Conservation (phyloP, 2,329 filamentous ascomycete genomes). For the Fusarium humuli region DNA sequence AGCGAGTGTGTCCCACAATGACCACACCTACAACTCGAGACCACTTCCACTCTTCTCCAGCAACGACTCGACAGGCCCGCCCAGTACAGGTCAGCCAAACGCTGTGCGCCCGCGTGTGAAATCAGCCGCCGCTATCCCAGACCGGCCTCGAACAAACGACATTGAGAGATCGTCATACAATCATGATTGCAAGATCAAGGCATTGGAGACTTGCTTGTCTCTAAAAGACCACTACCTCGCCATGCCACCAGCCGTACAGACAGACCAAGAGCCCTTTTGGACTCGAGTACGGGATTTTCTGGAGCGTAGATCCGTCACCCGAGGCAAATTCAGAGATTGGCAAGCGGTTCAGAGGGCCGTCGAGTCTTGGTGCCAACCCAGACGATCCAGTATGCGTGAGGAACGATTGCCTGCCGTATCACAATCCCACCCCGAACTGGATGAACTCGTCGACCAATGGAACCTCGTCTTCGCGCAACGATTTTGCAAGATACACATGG, state of each 20-base stretch:
- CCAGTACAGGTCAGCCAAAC: neutral
- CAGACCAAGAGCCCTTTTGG: slow-evolving; percentile 24
- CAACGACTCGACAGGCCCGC: neutral
- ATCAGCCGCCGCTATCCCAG: rapidly evolving
- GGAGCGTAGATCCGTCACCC: neutral
- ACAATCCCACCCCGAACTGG: slow-evolving; percentile 1
- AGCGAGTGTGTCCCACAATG: too few relatives aligned
- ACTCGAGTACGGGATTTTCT: rapidly evolving
- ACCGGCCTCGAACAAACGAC: neutral
- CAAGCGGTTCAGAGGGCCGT: neutral
- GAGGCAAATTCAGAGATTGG: neutral
- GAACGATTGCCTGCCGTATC: neutral
- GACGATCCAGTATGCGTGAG: slow-evolving; percentile 7
- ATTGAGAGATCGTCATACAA: neutral
- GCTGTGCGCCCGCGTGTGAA: neutral
- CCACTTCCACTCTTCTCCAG: neutral
- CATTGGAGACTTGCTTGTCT: neutral
- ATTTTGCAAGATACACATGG: slow-evolving; percentile 14
- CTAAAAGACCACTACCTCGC: neutral
- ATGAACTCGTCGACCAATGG: slow-evolving; percentile 31
- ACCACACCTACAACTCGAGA: neutral
- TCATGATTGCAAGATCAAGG: neutral
- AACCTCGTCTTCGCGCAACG: slow-evolving; percentile 24
- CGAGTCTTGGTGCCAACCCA: slow-evolving; percentile 8
- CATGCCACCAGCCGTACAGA: rapidly evolving